phyloP scores from a whole-genome alignment of 139 green algal genomes.

The Monoraphidium neglectum region DNA sequence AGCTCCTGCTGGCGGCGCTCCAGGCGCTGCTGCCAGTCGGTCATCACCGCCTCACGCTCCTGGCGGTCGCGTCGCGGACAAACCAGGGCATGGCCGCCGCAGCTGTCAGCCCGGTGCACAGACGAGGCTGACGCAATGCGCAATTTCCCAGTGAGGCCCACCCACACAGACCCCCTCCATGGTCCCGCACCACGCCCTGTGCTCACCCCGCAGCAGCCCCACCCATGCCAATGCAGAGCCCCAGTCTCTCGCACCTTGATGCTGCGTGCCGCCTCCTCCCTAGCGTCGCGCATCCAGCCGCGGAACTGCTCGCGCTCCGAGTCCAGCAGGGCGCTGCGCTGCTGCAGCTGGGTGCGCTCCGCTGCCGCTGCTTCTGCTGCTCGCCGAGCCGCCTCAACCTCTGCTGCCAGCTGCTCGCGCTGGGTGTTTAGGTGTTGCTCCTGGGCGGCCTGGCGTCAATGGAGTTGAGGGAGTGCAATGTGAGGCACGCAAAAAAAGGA shows the following conservation, averaged over 20 bases:
- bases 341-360: constrained; percentile 2
- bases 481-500: neutral
- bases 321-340: constrained; percentile 6
- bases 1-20: constrained; percentile 19
- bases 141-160: too few species aligned
- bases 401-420: constrained; percentile 6
- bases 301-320: constrained; percentile 12
- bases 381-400: neutral
- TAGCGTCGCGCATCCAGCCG: constrained; percentile 7
- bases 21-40: constrained; percentile 17
- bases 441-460: neutral
- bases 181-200: too few species aligned
- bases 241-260: constrained; percentile 27
- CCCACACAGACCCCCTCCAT: too few species aligned
- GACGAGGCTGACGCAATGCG: too few species aligned
- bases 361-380: too few species aligned
- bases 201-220: too few species aligned
- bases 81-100: too few species aligned
- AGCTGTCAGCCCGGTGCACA: too few species aligned
- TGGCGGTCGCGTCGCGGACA: neutral
- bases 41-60: constrained; percentile 24
- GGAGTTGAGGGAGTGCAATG: neutral
- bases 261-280: constrained; percentile 9
- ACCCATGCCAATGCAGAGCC: too few species aligned
- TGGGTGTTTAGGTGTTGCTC: constrained; percentile 12